Base-by-base conservation (phyloP, 345 rosid genomes). In the Geranium brycei region DNA sequence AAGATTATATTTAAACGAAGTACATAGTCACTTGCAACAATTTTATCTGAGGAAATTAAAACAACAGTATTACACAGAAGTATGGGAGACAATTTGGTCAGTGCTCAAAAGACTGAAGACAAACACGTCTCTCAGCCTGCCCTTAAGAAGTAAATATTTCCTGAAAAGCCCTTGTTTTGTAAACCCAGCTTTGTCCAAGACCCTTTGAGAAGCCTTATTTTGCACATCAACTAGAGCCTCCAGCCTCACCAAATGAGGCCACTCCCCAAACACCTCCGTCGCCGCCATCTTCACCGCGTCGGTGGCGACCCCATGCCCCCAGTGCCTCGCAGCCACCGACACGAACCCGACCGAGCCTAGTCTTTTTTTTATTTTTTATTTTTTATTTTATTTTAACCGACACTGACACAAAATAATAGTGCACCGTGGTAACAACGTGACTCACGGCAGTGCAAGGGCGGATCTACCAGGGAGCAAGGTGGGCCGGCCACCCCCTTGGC, bases 251-350 rank as follows among this genome's bases (percentile, higher is more conserved):
- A 80, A 63, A 17, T 62, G 62, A 32, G 76, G 75, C 7, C 65
- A 64, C 57, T 76, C 77, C 65, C 31, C 62, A 19, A 81, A 81
- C 38, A 79, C 76, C 35, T 62, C 66, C 13, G 68, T 0, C 59
- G 67, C 55, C 3, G 79, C 79, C 64, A 75, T 47, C 30, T 72
- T 71, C 58, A 78, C 73, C 12, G 82, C 85, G 18, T 16, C 58
- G 13, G 78, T 75, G 12, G 74, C 72, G 32, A 79, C 51, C 16
- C 83, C 87, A 8, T 66, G 73, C 6, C 83, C 87, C 93, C 83
- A 82, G 60, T 69, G 66, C 71, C 75, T 73, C 28, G 61, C 69
- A 8, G 82, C 77, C 58, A 81, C 18, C 1, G 78, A 73, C 15
- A 81, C 40, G 23, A 75, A 71, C 13, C 87, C 84, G 19, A 77